Evolutionary conservation across 805 yeast species (phyloP).

Genomic region (Wickerhamiella qilinensis): DNA sequence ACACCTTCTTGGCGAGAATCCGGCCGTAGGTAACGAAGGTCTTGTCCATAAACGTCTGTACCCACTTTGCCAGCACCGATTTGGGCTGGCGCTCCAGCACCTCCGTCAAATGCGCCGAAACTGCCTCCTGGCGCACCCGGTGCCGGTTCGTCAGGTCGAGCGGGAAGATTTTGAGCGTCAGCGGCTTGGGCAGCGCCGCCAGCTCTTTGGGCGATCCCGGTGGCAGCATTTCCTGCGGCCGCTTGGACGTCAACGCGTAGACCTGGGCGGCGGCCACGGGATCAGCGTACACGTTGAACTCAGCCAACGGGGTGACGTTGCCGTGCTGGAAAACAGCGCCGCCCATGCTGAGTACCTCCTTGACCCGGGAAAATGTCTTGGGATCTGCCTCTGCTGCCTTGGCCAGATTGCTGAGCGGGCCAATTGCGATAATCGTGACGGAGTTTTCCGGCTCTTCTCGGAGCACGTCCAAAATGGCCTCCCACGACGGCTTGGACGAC

Average conservation of each 20-base stretch:
- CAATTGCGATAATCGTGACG: constrained; percentile 25
- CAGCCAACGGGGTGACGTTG: constrained; percentile 27
- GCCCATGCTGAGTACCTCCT: constrained; percentile 26
- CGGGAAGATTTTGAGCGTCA: constrained; percentile 22
- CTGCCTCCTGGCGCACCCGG: constrained; percentile 12
- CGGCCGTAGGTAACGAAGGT: constrained; percentile 12
- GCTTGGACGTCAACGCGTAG: constrained; percentile 19
- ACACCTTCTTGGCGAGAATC: constrained; percentile 12
- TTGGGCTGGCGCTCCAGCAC: constrained; percentile 6
- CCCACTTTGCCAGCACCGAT: constrained; percentile 23
- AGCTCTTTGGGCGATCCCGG: constrained; percentile 11
- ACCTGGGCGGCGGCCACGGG: constrained; percentile 26
- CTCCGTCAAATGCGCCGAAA: constrained; percentile 10
- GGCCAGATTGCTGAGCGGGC: constrained; percentile 28
- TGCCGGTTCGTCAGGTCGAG: constrained; percentile 25
- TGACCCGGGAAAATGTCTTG: constrained; percentile 21
- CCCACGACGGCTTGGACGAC: constrained; percentile 17
- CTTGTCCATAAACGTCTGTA: constrained; percentile 19
- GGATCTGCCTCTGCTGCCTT: constrained; percentile 26
- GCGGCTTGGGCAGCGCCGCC: constrained; percentile 11
- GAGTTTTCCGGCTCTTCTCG: constrained; percentile 21
- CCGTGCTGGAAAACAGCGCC: constrained; percentile 24
- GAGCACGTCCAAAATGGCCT: constrained; percentile 24
- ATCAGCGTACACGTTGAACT: constrained; percentile 28
- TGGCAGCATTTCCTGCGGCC: constrained; percentile 20